These are phyloP conservation scores for Adansonia grandidieri DNA, from an alignment of 441 rosid species.

Conservation along the genomic window DNA sequence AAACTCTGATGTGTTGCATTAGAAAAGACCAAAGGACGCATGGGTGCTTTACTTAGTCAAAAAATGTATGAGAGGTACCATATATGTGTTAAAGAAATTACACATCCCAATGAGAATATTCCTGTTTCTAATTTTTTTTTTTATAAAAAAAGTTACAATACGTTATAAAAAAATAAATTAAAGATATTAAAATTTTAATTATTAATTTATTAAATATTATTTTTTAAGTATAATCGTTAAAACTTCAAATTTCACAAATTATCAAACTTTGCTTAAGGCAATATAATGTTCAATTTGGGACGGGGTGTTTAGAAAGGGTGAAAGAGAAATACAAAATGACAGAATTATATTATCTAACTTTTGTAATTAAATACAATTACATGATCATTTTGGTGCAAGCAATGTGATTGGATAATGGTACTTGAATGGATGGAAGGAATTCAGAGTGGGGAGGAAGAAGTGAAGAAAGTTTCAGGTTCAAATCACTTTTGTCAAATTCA, in stretches of 20 bases:
- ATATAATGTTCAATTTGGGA: too few relatives aligned
- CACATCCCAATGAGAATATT: background rate
- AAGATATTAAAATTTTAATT: too few relatives aligned
- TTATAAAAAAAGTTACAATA: too few relatives aligned
- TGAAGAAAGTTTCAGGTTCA: background rate
- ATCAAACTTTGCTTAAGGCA: too few relatives aligned
- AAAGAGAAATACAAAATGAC: background rate
- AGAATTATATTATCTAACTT: background rate
- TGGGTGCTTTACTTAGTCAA: background rate
- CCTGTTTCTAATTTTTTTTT: background rate
- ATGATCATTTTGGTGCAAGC: background rate
- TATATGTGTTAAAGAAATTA: background rate
- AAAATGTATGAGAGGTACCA: background rate
- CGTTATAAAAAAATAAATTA: too few relatives aligned
- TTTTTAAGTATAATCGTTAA: too few relatives aligned
- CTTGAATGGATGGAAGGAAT: background rate
- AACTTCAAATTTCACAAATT: too few relatives aligned
- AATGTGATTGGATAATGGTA: background rate
- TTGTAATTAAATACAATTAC: background rate
- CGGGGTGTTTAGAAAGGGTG: too few relatives aligned
- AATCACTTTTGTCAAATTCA: background rate
- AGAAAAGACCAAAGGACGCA: background rate
- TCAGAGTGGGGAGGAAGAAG: background rate
- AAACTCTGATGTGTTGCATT: background rate
- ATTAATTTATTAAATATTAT: too few relatives aligned